Base-by-base conservation (phyloP, 768 basidiomycete species). In the Cystofilobasidium bisporidii region DNA sequence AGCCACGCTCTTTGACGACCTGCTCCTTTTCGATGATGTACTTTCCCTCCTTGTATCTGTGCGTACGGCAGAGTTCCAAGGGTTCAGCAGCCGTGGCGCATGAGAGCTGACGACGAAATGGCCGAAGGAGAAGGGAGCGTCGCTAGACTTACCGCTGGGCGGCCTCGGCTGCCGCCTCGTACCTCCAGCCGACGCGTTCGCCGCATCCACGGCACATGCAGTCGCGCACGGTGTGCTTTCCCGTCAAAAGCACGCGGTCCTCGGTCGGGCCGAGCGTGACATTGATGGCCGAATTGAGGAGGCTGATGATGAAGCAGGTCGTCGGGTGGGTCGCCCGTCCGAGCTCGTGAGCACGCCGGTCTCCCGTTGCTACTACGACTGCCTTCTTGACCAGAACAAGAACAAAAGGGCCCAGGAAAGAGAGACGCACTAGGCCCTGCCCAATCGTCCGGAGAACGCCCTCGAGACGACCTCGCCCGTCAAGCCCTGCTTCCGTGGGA, bases 271-370 rank as follows among this genome's bases (percentile, higher is more conserved):
- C 76, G 0, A 78, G 56, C n/a, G 66, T 62, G 9, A 75, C 76
- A 61, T 78, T 78, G 69, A 78, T 70, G n/a, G 75, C 75, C 1
- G 76, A 71, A 61, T 77, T 76, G 64, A 77, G 64, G 36, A 77
- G 70, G 56, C 77, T 76, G 8, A n/a, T n/a, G n/a, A n/a, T n/a
- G n/a, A n/a, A n/a, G n/a, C n/a, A n/a, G n/a, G n/a, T n/a, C n/a
- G n/a, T n/a, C n/a, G n/a, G n/a, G n/a, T n/a, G n/a, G n/a, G n/a
- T n/a, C n/a, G n/a, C n/a, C n/a, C n/a, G n/a, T n/a, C n/a, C n/a
- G n/a, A n/a, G n/a, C n/a, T n/a, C n/a, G n/a, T n/a, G n/a, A n/a
- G n/a, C n/a, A n/a, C n/a, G n/a, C n/a, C n/a, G n/a, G n/a, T n/a
- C n/a, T n/a, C n/a, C n/a, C n/a, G n/a, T n/a, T n/a, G n/a, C n/a